phyloP scores from a whole-genome alignment of 352 stramenopile genomes.

The Peronospora destructor region DNA sequence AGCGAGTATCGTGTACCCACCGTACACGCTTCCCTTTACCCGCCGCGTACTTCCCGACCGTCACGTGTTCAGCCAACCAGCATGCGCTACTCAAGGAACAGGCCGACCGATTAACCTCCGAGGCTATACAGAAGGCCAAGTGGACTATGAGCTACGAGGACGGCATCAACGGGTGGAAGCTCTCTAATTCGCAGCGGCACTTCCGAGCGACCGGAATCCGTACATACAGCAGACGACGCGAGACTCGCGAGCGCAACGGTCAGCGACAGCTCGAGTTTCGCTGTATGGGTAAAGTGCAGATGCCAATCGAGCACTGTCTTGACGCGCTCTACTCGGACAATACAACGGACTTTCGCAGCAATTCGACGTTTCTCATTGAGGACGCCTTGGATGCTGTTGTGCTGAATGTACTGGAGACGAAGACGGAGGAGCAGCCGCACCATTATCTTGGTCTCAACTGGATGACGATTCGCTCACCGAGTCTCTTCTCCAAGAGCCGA shows the following conservation, averaged over 20 bases:
- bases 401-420: constrained; percentile 41
- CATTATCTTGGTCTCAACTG: constrained; percentile 69
- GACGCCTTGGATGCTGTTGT: constrained; percentile 55
- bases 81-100: constrained; percentile 28
- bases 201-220: constrained; percentile 60
- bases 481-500: constrained; percentile 53
- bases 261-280: constrained; percentile 49
- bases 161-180: constrained; percentile 51
- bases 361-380: constrained; percentile 48
- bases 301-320: constrained; percentile 44
- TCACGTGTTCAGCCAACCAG: constrained; percentile 39
- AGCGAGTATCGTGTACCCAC: constrained; percentile 19
- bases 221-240: constrained; percentile 44
- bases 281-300: constrained; percentile 49
- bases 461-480: constrained; percentile 35
- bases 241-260: constrained; percentile 29
- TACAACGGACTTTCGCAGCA: constrained; percentile 50
- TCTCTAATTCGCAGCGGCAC: constrained; percentile 59
- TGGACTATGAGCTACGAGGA: constrained; percentile 64
- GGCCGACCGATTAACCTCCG: constrained; percentile 31
- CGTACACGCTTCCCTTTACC: constrained; percentile 36
- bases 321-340: constrained; percentile 54
- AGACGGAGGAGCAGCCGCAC: constrained; percentile 34
- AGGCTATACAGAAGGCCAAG: constrained; percentile 34
- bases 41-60: constrained; percentile 37